Evolutionary conservation across 208 protist genomes (phyloP), one percentile per base, ranked within the genome.

Genomic region (Balamuthia mandrillaris): DNA sequence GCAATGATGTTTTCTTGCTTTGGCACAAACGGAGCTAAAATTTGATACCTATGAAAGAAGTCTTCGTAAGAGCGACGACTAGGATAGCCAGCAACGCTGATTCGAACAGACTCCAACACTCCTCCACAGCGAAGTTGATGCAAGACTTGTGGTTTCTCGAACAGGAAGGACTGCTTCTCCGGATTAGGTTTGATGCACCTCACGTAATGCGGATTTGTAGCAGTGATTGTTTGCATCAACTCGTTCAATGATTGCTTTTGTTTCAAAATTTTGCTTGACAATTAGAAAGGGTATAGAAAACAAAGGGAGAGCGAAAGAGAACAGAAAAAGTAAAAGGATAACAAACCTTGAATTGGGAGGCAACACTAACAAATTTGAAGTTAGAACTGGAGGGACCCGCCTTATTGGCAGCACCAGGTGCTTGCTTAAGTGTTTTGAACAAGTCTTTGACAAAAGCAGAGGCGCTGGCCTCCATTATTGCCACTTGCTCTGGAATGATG

Each of bases 101-200:
- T 87, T n/a, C 84, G 78, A 5, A 91, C 63, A 27, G 82, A 65
- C 65, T 90, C 88, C 41, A 90, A 77, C 3, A 90, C 79, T 3
- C 88, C 88, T 44, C 87, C 87, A 47, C 87, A 90, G 9, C 87
- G 54, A 4, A 90, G 81, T 31, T 91, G 89, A 27, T 84, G 51
- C 35, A 72, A 56, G 37, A 89, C 81, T 37, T 70, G 83, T n/a
- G 44, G 54, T 42, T 60, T 49, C 4, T 88, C 81, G 61, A 94
- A 94, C 16, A 77, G 10, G 37, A 74, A 49, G 29, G 91, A 42
- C 27, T 88, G 52, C 54, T 93, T 92, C 37, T 86, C 33, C 9
- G 39, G 77, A 86, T 96, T 96, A 29, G 94, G 93, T 68, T 95
- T 95, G 66, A 96, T 93, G 77, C 94, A 96, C 18, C 93, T 61